Evolutionary conservation across 225 moss, liverwort and hornwort genomes (phyloP).

Genomic region (Straminergon stramineum): DNA sequence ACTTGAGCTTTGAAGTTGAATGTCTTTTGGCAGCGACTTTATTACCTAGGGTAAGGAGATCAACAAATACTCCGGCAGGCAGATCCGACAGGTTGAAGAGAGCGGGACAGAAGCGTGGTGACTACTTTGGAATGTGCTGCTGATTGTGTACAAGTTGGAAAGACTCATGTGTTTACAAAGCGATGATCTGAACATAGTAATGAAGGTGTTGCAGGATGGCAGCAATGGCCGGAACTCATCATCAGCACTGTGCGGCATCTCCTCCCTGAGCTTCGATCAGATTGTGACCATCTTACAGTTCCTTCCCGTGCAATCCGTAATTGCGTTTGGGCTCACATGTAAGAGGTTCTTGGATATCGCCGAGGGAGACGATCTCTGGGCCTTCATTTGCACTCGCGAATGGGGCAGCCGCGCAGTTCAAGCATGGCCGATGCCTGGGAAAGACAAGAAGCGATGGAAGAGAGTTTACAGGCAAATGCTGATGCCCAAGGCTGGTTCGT

Average conservation of each 20-base stretch:
- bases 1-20: not conserved
- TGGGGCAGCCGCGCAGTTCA: conserved; percentile 92
- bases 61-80: not conserved
- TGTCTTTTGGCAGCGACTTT: not conserved
- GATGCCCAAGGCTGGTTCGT: conserved; percentile 48
- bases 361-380: conserved; percentile 69
- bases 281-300: conserved; percentile 58
- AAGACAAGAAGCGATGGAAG: conserved; percentile 73
- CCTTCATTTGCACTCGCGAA: conserved; percentile 67
- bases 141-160: not conserved
- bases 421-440: conserved; percentile 62
- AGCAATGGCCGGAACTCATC: conserved; percentile 26
- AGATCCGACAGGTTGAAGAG: not conserved
- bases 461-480: conserved; percentile 84
- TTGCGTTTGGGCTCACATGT: conserved; percentile 82
- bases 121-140: not conserved
- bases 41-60: not conserved
- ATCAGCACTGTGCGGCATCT: conserved; percentile 23
- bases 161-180: conserved; percentile 15
- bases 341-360: conserved; percentile 62
- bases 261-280: conserved; percentile 59
- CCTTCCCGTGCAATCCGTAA: conserved; percentile 59
- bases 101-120: not conserved
- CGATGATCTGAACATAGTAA: conserved; percentile 30
- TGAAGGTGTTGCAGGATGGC: conserved; percentile 31